These are phyloP conservation scores for Xylariomycetidae sp. DNA, from an alignment of 2,329 filamentous ascomycete genomes.

Conservation along the genomic window DNA sequence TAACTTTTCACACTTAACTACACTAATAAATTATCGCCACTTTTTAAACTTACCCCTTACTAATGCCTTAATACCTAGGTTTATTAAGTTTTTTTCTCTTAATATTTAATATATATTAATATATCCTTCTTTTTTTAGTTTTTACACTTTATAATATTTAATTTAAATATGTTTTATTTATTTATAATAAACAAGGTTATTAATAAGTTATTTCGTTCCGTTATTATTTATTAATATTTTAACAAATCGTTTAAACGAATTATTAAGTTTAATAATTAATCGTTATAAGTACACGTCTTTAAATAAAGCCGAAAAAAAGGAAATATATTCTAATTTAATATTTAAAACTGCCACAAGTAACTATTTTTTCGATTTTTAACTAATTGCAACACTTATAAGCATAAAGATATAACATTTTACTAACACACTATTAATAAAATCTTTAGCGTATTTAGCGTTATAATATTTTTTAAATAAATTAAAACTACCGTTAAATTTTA, in stretches of 20 bases:
- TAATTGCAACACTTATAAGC: neutral
- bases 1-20: no score
- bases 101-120: neutral
- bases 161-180: slow-evolving; percentile 1
- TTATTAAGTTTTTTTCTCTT: neutral
- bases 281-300: neutral
- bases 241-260: neutral
- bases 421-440: neutral
- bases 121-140: neutral
- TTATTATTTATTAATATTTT: neutral
- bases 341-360: neutral
- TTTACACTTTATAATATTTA: slow-evolving; percentile 1
- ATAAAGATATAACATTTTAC: neutral
- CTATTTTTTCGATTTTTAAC: slow-evolving; percentile 1
- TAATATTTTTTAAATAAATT: neutral
- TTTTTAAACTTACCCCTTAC: neutral
- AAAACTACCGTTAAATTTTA: neutral
- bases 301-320: neutral
- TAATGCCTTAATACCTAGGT: neutral
- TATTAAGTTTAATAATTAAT: neutral
- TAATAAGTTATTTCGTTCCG: neutral
- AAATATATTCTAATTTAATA: neutral
- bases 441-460: neutral
- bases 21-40: neutral
- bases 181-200: neutral